phyloP scores from a whole-genome alignment of 495 filamentous ascomycete genomes.

The Neurospora sp. region DNA sequence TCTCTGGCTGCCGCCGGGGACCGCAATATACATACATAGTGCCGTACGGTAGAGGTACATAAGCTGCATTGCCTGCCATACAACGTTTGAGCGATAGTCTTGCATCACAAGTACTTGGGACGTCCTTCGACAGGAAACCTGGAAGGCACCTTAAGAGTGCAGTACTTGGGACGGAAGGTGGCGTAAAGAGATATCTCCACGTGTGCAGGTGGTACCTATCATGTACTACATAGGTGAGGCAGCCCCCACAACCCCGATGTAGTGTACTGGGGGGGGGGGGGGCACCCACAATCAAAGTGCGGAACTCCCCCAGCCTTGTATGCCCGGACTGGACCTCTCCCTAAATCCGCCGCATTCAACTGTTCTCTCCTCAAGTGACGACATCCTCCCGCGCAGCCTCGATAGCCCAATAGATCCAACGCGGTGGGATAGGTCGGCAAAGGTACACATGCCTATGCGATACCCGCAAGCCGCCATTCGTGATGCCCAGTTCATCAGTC shows the following conservation, averaged over 20 bases:
- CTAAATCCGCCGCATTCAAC: background rate
- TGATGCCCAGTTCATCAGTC: constrained; percentile 15
- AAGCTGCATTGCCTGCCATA: background rate
- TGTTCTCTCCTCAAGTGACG: background rate
- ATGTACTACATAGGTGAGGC: background rate
- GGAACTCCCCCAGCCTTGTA: background rate
- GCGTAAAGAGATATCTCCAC: background rate
- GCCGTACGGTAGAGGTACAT: background rate
- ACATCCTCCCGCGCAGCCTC: background rate
- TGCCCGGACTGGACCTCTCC: background rate
- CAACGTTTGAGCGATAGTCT: background rate
- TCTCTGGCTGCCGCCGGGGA: background rate
- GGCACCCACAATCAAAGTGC: background rate
- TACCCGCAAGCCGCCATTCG: constrained; percentile 4
- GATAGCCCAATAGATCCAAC: background rate
- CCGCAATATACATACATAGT: background rate
- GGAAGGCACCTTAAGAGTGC: background rate
- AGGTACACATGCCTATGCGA: background rate
- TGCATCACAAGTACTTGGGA: background rate
- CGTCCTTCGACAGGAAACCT: background rate
- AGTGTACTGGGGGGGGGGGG: background rate
- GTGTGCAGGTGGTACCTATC: background rate
- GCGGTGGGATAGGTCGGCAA: background rate
- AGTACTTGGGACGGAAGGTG: background rate
- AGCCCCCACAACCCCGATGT: background rate